A percentile compares a stretch with the other conserved stretches of the same genome.
phyloP scores from a whole-genome alignment of 2,329 filamentous ascomycete species.

The Didymella keratinophila region DNA sequence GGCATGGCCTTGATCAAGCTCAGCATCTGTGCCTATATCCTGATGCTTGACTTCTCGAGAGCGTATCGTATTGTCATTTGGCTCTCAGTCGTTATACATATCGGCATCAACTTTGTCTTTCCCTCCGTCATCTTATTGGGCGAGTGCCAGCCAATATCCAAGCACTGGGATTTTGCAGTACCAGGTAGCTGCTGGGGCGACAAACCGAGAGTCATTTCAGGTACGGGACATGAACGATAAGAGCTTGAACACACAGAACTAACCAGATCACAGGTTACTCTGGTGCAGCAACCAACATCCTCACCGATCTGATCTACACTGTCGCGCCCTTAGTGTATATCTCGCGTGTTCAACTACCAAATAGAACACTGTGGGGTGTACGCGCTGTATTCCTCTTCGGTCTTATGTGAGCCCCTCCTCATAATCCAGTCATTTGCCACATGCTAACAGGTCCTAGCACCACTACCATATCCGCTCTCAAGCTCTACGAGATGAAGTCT shows the following conservation, averaged over 20 bases:
- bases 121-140: conserved; percentile 34
- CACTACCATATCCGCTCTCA: conserved; percentile 37
- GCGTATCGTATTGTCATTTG: conserved; percentile 34
- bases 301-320: conserved; percentile 38
- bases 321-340: conserved; percentile 36
- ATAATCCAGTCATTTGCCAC: too few relatives aligned
- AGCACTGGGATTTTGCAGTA: conserved; percentile 33
- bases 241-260: neutral
- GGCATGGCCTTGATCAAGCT: conserved; percentile 41
- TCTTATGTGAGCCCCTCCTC: conserved; percentile 29
- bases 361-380: conserved; percentile 38
- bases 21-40: conserved; percentile 40
- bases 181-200: conserved; percentile 36
- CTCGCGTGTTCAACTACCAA: conserved; percentile 33
- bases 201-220: conserved; percentile 35
- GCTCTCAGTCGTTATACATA: conserved; percentile 31
- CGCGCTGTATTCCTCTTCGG: conserved; percentile 38
- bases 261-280: conserved; percentile 27
- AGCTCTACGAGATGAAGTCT: conserved; percentile 37
- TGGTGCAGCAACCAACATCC: conserved; percentile 36
- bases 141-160: conserved; percentile 34
- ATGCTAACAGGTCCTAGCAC: conserved; percentile 25
- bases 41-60: conserved; percentile 38
- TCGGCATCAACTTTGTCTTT: conserved; percentile 36
- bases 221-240: neutral